Evolutionary conservation across 176 grass and related monocot species (phyloP), one percentile per base, ranked within the genome.

Genomic region (Thalia dealbata): DNA sequence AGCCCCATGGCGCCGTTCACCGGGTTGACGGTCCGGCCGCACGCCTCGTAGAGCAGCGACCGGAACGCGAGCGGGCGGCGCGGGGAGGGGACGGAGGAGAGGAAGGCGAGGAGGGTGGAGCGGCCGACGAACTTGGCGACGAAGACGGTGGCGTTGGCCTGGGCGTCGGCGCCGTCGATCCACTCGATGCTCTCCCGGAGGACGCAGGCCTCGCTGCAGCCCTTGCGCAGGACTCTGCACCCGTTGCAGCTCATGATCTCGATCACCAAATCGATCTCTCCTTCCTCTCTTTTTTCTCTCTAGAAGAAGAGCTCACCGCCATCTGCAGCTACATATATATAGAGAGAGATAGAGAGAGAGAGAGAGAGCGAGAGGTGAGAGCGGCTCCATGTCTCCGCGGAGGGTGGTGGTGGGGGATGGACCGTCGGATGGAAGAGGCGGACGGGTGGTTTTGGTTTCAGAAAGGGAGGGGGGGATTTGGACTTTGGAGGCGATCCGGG

Each of bases 101-200:
- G 80, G 90, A 99, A 92, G 69, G 95, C 86, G 61, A 95, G 79
- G 60, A 99, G 85, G 0, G 90, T 91, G 13, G 95, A 91, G 29
- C 95, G 90, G 74, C 95, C 95, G 48, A 99, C 91, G 83, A 95
- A 95, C 81, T 99, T 99, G 77, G 95, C 90, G 66, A 86, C 90
- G 76, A 99, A 99, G 64, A 93, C 79, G 28, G 90, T 99, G 85
- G 95, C 95, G 84, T 95, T 81, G 50, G 85, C 95, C 76, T 99
- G 95, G 14, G 95, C 85, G 14, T 88, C 88, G 19, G 87, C 67
- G 35, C 45, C 74, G 5, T 93, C 90, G 67, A 99, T 88, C 95
- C 90, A 91, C 77, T 83, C 79, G n/a, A 99, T 79, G 79, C 95
- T 91, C 26, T 85, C 85, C 64, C 95, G 87, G 26, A 99, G 85